A percentile compares a stretch with the other conserved stretches of the same genome.
Conservation (phyloP, 352 stramenopile species). For the Globisporangium ultimum region DNA sequence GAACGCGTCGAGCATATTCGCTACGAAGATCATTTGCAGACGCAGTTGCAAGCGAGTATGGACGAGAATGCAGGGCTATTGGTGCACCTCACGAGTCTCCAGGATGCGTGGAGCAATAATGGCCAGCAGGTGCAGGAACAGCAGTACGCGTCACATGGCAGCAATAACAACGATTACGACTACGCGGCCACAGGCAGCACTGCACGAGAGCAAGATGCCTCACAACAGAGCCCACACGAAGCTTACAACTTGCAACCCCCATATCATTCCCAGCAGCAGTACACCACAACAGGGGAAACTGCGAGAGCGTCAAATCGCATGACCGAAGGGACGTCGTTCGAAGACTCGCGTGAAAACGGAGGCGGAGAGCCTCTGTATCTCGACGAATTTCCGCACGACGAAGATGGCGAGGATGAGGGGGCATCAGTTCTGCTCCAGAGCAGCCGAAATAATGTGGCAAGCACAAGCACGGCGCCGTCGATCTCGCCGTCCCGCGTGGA, state of each 20-base stretch:
- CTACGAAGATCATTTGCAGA: constrained; percentile 45
- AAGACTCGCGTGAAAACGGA: no score
- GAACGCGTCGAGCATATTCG: constrained; percentile 43
- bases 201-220: constrained; percentile 10
- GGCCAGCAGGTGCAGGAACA: constrained; percentile 4
- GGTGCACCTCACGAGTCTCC: constrained; percentile 31
- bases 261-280: no score
- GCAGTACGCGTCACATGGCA: neutral
- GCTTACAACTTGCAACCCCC: no score
- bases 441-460: neutral
- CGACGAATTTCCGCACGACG: neutral
- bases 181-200: neutral
- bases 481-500: constrained; percentile 45
- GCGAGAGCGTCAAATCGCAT: neutral
- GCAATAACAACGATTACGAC: constrained; percentile 10
- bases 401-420: neutral
- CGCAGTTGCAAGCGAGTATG: constrained; percentile 40
- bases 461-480: neutral
- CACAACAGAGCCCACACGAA: no score
- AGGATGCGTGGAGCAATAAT: constrained; percentile 17
- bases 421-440: neutral
- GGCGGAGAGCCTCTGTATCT: no score
- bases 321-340: no score
- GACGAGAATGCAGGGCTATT: constrained; percentile 49
- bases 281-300: neutral